Evolutionary conservation across 2,329 filamentous ascomycete species (phyloP).

Genomic region (Ophiostoma populinum): DNA sequence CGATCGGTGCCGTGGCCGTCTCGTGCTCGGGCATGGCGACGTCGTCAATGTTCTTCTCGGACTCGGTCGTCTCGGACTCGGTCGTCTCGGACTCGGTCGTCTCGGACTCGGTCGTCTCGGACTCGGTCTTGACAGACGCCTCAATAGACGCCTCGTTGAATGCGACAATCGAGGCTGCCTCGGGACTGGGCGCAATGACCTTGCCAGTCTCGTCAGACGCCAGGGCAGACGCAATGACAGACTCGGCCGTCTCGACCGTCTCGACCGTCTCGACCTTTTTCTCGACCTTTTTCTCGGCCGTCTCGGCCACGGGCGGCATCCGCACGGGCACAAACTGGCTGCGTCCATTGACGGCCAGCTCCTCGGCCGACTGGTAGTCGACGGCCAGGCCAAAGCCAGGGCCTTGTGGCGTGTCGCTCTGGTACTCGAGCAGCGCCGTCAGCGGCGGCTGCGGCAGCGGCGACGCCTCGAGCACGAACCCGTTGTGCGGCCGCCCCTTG

Average conservation of each 20-base stretch:
- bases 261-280: neutral
- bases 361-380: slow-evolving; percentile 56
- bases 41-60: no score
- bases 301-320: neutral
- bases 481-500: slow-evolving; percentile 71
- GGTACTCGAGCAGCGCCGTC: slow-evolving; percentile 33
- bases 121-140: no score
- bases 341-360: slow-evolving; percentile 56
- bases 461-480: slow-evolving; percentile 72
- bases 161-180: no score
- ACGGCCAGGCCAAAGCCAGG: slow-evolving; percentile 41
- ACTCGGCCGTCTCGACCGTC: neutral
- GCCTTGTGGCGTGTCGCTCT: slow-evolving; percentile 15
- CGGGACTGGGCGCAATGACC: no score
- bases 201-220: no score
- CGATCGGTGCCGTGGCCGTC: no score
- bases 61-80: no score
- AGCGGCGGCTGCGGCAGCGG: slow-evolving; percentile 60
- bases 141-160: no score
- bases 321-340: slow-evolving; percentile 26
- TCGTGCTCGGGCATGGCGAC: no score
- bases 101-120: no score
- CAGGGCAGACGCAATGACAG: neutral
- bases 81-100: no score
- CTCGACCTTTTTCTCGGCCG: neutral